These are phyloP conservation scores for Coemansia sp. DNA, from an alignment of 192 early-diverging fungal species.

Conservation along the genomic window DNA sequence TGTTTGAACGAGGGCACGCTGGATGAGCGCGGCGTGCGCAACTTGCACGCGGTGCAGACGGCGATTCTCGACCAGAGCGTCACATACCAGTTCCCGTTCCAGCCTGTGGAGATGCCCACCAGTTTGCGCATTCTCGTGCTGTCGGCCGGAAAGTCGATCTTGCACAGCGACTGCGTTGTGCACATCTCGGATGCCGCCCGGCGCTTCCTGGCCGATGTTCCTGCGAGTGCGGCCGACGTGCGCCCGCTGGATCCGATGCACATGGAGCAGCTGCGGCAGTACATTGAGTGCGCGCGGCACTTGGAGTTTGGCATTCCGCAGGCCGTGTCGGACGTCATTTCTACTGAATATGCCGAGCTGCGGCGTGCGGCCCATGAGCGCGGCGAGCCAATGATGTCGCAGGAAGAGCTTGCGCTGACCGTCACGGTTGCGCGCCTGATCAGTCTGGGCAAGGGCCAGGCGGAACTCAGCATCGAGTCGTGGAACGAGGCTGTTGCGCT, in stretches of 20 bases:
- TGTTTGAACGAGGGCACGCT: constrained; percentile 69
- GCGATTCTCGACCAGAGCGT: constrained; percentile 64
- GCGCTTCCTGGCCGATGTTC: constrained; percentile 18
- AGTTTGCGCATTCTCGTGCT: constrained; percentile 65
- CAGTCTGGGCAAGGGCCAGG: constrained; percentile 49
- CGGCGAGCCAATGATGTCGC: constrained; percentile 43
- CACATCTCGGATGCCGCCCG: constrained; percentile 41
- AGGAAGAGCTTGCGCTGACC: constrained; percentile 41
- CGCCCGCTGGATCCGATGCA: constrained; percentile 53
- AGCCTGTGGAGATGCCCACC: constrained; percentile 67
- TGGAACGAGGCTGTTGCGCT: constrained; percentile 48
- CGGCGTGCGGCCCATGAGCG: constrained; percentile 36
- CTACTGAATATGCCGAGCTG: constrained; percentile 44
- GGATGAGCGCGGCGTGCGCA: constrained; percentile 65
- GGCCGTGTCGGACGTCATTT: constrained; percentile 61
- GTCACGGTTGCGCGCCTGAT: constrained; percentile 49
- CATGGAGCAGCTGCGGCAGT: constrained; percentile 58
- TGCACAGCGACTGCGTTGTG: constrained; percentile 62
- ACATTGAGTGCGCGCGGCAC: constrained; percentile 56
- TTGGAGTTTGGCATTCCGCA: constrained; percentile 63
- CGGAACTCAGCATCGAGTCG: constrained; percentile 32
- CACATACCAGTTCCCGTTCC: constrained; percentile 69
- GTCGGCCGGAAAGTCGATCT: constrained; percentile 67
- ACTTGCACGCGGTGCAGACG: constrained; percentile 66
- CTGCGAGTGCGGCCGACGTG: constrained; percentile 7